A percentile compares a stretch with the other conserved stretches of the same genome.
phyloP scores from a whole-genome alignment of 441 rosid species.

The Melastoma candidum region DNA sequence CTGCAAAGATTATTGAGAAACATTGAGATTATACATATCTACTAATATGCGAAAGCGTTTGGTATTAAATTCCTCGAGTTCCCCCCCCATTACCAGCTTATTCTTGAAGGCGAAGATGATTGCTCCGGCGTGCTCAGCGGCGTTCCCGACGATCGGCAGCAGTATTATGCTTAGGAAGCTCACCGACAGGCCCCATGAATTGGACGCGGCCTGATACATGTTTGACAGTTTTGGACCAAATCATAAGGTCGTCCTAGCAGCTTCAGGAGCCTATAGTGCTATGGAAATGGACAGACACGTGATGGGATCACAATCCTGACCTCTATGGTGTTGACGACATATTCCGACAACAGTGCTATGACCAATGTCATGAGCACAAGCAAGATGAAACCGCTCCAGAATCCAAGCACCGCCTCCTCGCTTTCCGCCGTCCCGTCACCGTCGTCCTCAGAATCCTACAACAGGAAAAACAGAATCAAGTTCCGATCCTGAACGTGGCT shows the following conservation, averaged over 20 bases:
- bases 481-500: background rate
- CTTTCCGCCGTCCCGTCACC: slow-evolving; percentile 20
- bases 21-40: too few species aligned
- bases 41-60: too few species aligned
- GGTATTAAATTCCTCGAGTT: too few species aligned
- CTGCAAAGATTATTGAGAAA: slow-evolving; percentile 20
- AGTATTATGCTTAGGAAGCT: slow-evolving; percentile 80
- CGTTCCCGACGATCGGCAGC: slow-evolving; percentile 91
- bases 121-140: slow-evolving; percentile 96
- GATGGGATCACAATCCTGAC: slow-evolving; percentile 18
- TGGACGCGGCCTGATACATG: slow-evolving; percentile 50
- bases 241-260: background rate
- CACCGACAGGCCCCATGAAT: slow-evolving; percentile 83
- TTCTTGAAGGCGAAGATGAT: slow-evolving; percentile 83
- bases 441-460: slow-evolving; percentile 32
- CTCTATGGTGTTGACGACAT: slow-evolving; percentile 81
- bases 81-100: slow-evolving; percentile 38
- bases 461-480: background rate
- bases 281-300: background rate
- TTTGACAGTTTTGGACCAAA: background rate
- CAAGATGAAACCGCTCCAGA: slow-evolving; percentile 80
- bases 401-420: slow-evolving; percentile 61
- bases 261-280: too few species aligned
- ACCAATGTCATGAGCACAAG: slow-evolving; percentile 70
- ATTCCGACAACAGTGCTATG: slow-evolving; percentile 73